Evolutionary conservation across 2,329 filamentous ascomycete genomes (phyloP).

Genomic region (Arthroderma sp.): DNA sequence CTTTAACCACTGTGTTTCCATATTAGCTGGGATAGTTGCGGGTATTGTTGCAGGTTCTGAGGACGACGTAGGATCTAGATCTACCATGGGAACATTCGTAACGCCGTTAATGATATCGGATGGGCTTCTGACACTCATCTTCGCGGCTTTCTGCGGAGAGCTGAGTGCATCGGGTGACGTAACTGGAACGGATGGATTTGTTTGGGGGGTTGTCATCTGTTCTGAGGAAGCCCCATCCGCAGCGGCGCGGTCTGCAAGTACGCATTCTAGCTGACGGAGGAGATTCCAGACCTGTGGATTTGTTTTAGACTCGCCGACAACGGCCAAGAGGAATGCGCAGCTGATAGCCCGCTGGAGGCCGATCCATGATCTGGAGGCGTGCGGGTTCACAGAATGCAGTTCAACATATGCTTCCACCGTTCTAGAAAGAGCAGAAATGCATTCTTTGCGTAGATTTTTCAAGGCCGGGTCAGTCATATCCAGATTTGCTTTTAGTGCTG

Average conservation of each 20-base stretch:
- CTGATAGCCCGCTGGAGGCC: slow-evolving; percentile 35
- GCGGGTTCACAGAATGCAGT: slow-evolving; percentile 31
- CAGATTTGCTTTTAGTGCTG: slow-evolving; percentile 42
- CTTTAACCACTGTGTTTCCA: slow-evolving; percentile 33
- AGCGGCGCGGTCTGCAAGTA: slow-evolving; percentile 31
- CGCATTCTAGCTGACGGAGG: slow-evolving; percentile 29
- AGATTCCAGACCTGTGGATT: slow-evolving; percentile 28
- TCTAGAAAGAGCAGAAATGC: slow-evolving; percentile 41
- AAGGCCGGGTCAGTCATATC: slow-evolving; percentile 29
- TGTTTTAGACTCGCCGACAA: slow-evolving; percentile 31
- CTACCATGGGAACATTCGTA: slow-evolving; percentile 16
- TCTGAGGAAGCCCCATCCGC: slow-evolving; percentile 20
- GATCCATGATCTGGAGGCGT: slow-evolving; percentile 35
- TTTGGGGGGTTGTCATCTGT: slow-evolving; percentile 6
- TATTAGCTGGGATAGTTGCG: slow-evolving; percentile 18
- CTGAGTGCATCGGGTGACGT: neutral
- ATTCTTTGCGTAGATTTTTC: slow-evolving; percentile 36
- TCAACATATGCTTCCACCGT: slow-evolving; percentile 50
- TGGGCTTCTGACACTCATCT: neutral
- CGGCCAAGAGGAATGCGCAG: slow-evolving; percentile 34
- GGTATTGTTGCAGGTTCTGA: slow-evolving; percentile 19
- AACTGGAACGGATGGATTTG: neutral
- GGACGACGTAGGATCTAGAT: slow-evolving; percentile 14
- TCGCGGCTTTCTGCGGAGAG: neutral
- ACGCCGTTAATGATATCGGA: slow-evolving; percentile 18